Evolutionary conservation across 73 alveolate genomes (phyloP).

Genomic region (Symbiodinium pilosum): DNA sequence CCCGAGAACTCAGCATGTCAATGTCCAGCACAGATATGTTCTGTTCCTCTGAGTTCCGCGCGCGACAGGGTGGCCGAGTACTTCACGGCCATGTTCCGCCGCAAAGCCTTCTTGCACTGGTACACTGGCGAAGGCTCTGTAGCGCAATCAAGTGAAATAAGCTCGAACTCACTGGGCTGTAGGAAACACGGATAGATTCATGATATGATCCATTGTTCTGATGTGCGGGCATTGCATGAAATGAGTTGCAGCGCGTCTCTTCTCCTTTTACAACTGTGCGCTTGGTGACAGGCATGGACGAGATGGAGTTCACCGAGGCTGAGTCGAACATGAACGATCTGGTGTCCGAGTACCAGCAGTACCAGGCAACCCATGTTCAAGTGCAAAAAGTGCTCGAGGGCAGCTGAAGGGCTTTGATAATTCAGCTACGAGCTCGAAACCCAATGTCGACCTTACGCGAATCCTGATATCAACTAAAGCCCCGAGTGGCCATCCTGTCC

Average conservation of each 20-base stretch:
- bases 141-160: no score
- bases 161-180: no score
- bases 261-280: neutral
- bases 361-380: slow-evolving; percentile 45
- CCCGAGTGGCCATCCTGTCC: no score
- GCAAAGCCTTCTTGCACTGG: slow-evolving; percentile 99
- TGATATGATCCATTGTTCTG: neutral
- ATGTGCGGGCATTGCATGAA: neutral
- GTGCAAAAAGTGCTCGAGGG: no score
- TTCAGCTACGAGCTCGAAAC: no score
- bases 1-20: no score
- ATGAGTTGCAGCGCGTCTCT: neutral
- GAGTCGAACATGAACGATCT: slow-evolving; percentile 97
- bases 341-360: slow-evolving; percentile 96
- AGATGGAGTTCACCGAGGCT: slow-evolving; percentile 99
- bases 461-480: no score
- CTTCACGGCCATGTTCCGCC: slow-evolving; percentile 99
- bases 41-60: no score
- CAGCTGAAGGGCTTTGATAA: no score
- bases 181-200: neutral
- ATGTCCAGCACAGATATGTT: no score
- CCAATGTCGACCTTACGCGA: no score
- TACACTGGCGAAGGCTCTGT: slow-evolving; percentile 5
- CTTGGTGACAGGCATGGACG: slow-evolving; percentile 98
- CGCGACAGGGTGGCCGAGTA: slow-evolving; percentile 96